Evolutionary conservation across 306 rosid genomes (phyloP), one percentile per base, ranked within the genome.

Genomic region (Luffa aegyptiaca): DNA sequence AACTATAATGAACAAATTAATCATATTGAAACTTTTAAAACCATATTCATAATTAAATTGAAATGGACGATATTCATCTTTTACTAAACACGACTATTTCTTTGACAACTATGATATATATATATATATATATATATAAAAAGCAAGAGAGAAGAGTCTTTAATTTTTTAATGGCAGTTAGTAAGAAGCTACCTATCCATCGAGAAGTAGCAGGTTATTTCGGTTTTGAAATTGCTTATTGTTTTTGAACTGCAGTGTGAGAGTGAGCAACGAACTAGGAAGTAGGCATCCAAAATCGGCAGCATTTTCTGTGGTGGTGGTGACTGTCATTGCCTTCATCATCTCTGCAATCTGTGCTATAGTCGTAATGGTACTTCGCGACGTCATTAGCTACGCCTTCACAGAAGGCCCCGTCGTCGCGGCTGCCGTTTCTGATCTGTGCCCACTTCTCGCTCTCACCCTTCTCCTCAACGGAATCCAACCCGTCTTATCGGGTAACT

Each of bases 191-290:
- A 26, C 31, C 31, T 26, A 26, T 26, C 1, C 0, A 26, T 26
- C 31, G 31, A 26, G 31, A 26, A 26, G 31, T 26, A 26, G 31
- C 31, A 26, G 31, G 31, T 26, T 26, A 26, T 26, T 26, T 26
- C 31, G 31, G 31, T 26, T 26, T 39, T 39, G 42, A 3, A 39
- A 39, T 39, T 26, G 31, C 31, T 53, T 53, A 31, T 7, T 35
- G 10, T 64, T 3, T 14, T 5, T 3, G n/a, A 2, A 26, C 31
- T 68, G 18, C 85, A 91, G 96, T 62, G 93, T 91, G 77, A 84
- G 96, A 76, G 89, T 91, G 45, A 84, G 96, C 85, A 91, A 91
- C 64, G 95, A 92, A 84, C 64, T 92, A 3, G 97, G 97, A 35
- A 88, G 91, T n/a, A 92, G 92, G 71, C 83, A 92, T 84, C 86